A percentile compares a stretch with the other conserved stretches of the same genome.
Conservation (phyloP, 495 filamentous ascomycete species). For the Talaromyces wortmannii region DNA sequence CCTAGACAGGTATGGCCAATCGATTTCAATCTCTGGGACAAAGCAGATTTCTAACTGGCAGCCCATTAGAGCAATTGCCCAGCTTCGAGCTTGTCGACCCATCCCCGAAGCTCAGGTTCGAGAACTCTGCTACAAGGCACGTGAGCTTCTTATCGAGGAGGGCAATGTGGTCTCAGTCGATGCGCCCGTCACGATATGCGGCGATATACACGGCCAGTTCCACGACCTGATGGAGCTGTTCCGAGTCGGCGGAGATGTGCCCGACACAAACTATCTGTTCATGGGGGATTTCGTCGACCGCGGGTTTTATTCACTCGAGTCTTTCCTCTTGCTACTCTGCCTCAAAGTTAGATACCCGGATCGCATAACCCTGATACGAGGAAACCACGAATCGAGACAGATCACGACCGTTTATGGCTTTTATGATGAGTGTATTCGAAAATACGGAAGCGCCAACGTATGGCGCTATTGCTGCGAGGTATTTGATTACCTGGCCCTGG, state of each 20-base stretch:
- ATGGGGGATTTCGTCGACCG: slow-evolving; percentile 99
- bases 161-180: slow-evolving; percentile 95
- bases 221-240: slow-evolving; percentile 99
- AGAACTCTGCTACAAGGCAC: slow-evolving; percentile 95
- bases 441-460: slow-evolving; percentile 95
- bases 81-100: slow-evolving; percentile 88
- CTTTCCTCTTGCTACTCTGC: slow-evolving; percentile 87
- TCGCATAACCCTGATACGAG: slow-evolving; percentile 92
- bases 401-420: slow-evolving; percentile 99
- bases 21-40: background rate
- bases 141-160: slow-evolving; percentile 95
- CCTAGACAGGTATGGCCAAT: slow-evolving; percentile 61
- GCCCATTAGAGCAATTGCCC: slow-evolving; percentile 71
- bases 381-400: slow-evolving; percentile 95
- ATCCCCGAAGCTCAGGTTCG: slow-evolving; percentile 94
- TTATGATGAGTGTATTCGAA: slow-evolving; percentile 96
- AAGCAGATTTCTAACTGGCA: background rate
- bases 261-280: slow-evolving; percentile 97
- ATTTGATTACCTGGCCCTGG: slow-evolving; percentile 95
- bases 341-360: slow-evolving; percentile 98
- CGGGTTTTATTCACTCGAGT: slow-evolving; percentile 96
- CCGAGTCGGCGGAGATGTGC: slow-evolving; percentile 88
- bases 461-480: slow-evolving; percentile 99
- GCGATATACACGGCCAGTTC: slow-evolving; percentile 97
- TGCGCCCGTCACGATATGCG: slow-evolving; percentile 97